A percentile compares a stretch with the other conserved stretches of the same genome.
phyloP scores from a whole-genome alignment of 192 early-diverging fungal genomes.

The Coemansia sp. region DNA sequence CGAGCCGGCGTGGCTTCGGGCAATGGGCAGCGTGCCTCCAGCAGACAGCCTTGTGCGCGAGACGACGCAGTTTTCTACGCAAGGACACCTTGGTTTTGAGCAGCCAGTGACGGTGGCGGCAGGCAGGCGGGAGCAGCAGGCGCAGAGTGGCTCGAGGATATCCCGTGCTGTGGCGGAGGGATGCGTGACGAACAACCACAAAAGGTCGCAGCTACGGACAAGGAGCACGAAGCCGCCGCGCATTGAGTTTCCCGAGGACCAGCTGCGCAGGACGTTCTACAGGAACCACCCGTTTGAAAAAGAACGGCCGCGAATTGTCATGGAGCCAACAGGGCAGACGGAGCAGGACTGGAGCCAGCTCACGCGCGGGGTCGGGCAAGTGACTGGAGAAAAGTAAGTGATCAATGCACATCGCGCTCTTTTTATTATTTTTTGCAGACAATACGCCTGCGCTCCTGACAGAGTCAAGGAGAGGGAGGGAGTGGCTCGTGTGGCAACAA shows the following conservation, averaged over 20 bases:
- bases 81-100: conserved; percentile 40
- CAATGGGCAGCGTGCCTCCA: conserved; percentile 41
- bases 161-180: conserved; percentile 30
- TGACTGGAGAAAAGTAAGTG: conserved; percentile 87
- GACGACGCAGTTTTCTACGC: conserved; percentile 44
- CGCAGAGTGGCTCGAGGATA: not conserved
- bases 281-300: conserved; percentile 91
- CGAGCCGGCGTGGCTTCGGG: conserved; percentile 51
- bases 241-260: conserved; percentile 89
- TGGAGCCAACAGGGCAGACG: conserved; percentile 60
- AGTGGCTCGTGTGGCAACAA: not conserved
- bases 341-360: conserved; percentile 56
- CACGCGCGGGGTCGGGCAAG: conserved; percentile 47
- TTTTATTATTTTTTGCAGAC: too few relatives aligned
- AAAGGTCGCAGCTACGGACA: conserved; percentile 61
- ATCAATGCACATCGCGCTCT: not conserved
- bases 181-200: conserved; percentile 37
- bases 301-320: conserved; percentile 63
- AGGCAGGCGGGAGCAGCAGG: not conserved
- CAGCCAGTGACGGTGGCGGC: too few relatives aligned
- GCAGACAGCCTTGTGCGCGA: conserved; percentile 48
- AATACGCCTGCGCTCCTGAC: not conserved
- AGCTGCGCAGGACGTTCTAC: conserved; percentile 81
- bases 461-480: conserved; percentile 5
- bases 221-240: conserved; percentile 59